phyloP scores from a whole-genome alignment of 495 filamentous ascomycete genomes.

The Penicillium egyptiacum region DNA sequence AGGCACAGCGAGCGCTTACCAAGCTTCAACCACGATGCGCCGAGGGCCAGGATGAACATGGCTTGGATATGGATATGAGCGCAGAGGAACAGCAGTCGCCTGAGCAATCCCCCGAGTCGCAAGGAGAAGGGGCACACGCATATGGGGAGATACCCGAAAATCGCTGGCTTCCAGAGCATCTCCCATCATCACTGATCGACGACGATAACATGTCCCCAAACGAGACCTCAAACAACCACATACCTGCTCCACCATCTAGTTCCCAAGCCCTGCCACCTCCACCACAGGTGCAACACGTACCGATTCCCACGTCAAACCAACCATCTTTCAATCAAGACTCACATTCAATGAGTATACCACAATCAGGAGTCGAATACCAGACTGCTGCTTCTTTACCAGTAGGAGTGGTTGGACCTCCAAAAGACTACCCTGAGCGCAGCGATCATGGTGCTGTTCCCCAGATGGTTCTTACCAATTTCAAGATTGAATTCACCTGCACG shows the following conservation, averaged over 20 bases:
- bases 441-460: conserved; percentile 34
- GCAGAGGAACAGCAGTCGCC: conserved; percentile 26
- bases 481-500: conserved; percentile 49
- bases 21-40: conserved; percentile 38
- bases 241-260: conserved; percentile 23
- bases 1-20: conserved; percentile 47
- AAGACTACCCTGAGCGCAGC: conserved; percentile 28
- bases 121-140: conserved; percentile 20
- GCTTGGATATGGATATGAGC: conserved; percentile 23
- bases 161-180: conserved; percentile 39
- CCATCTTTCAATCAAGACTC: conserved; percentile 21
- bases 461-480: conserved; percentile 43
- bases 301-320: conserved; percentile 26
- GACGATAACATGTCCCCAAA: conserved; percentile 28
- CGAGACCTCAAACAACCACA: conserved; percentile 25
- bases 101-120: conserved; percentile 23
- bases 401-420: conserved; percentile 25
- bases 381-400: conserved; percentile 21
- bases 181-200: conserved; percentile 33
- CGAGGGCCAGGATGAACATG: conserved; percentile 25
- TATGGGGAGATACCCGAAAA: conserved; percentile 34
- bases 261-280: conserved; percentile 28
- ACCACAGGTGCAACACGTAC: conserved; percentile 23
- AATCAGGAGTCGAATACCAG: conserved; percentile 25
- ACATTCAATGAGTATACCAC: conserved; percentile 26